A percentile compares a stretch with the other conserved stretches of the same genome.
Conservation (phyloP, 164 flowering plant species). For the Paratinospora sagittata region DNA sequence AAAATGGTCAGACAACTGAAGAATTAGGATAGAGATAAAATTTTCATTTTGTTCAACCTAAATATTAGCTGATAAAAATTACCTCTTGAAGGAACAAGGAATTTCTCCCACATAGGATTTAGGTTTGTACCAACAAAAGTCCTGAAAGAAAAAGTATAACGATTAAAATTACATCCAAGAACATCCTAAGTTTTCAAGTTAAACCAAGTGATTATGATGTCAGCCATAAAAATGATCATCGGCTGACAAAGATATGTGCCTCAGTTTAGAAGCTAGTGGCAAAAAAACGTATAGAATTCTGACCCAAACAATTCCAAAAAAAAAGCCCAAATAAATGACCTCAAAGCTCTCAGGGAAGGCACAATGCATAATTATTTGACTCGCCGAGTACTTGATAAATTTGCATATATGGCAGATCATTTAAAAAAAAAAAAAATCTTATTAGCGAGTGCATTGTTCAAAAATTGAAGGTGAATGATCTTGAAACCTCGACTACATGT, state of each 20-base stretch:
- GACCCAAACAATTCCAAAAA: too few species aligned
- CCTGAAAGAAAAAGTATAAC: slow-evolving; percentile 35
- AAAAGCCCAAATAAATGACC: too few species aligned
- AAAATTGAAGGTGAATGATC: too few species aligned
- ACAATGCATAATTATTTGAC: too few species aligned
- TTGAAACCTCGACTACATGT: too few species aligned
- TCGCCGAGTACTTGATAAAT: too few species aligned
- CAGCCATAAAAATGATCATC: neutral
- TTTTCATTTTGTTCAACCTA: neutral
- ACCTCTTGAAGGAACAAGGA: slow-evolving; percentile 84
- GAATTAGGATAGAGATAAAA: neutral
- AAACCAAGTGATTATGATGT: neutral
- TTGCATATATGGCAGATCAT: too few species aligned
- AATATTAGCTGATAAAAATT: slow-evolving; percentile 13
- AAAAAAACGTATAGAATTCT: too few species aligned
- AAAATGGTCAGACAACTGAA: too few species aligned
- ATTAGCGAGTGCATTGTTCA: too few species aligned
- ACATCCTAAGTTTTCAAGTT: neutral
- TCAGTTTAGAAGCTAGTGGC: neutral
- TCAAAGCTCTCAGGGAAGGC: too few species aligned
- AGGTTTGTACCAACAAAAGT: slow-evolving; percentile 93
- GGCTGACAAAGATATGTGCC: neutral
- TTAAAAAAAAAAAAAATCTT: too few species aligned
- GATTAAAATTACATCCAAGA: neutral
- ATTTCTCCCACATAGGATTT: slow-evolving; percentile 74